These are phyloP conservation scores for Candida boleticola DNA, from an alignment of 805 yeast genomes.

Conservation along the genomic window DNA sequence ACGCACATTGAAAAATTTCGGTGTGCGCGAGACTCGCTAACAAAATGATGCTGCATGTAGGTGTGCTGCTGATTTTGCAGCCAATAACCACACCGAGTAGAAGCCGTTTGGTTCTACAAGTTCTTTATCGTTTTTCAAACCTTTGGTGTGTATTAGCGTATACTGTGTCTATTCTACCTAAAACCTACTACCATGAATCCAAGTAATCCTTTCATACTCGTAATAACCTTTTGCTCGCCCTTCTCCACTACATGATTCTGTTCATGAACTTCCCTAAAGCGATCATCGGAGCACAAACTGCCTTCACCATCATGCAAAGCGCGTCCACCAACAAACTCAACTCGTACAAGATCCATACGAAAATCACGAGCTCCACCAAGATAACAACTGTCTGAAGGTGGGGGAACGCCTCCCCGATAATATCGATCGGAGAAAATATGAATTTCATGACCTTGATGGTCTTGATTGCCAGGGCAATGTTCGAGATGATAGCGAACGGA, in stretches of 20 bases:
- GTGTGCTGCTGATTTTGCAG: no score
- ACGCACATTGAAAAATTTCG: no score
- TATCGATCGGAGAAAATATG: constrained; percentile 40
- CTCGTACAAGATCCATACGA: constrained; percentile 42
- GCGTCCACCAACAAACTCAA: constrained; percentile 42
- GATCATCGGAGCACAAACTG: constrained; percentile 46
- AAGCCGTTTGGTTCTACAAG: no score
- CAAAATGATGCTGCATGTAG: no score
- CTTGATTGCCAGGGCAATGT: constrained; percentile 32
- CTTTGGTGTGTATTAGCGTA: no score
- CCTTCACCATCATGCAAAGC: constrained; percentile 43
- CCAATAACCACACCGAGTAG: no score
- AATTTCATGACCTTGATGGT: constrained; percentile 33
- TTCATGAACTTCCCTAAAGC: constrained; percentile 45
- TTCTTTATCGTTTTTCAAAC: no score
- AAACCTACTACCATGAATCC: no score
- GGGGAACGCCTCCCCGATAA: constrained; percentile 36
- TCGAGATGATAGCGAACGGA: constrained; percentile 25
- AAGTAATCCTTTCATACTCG: no score
- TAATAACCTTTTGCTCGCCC: no score
- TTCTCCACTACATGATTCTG: constrained; percentile 25
- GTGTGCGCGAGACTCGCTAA: no score
- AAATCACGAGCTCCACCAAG: constrained; percentile 35
- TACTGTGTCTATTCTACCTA: no score
- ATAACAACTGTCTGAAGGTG: constrained; percentile 37